A percentile compares a stretch with the other conserved stretches of the same genome.
phyloP scores from a whole-genome alignment of 2,329 filamentous ascomycete species.

The Pseudogymnoascus sp. region DNA sequence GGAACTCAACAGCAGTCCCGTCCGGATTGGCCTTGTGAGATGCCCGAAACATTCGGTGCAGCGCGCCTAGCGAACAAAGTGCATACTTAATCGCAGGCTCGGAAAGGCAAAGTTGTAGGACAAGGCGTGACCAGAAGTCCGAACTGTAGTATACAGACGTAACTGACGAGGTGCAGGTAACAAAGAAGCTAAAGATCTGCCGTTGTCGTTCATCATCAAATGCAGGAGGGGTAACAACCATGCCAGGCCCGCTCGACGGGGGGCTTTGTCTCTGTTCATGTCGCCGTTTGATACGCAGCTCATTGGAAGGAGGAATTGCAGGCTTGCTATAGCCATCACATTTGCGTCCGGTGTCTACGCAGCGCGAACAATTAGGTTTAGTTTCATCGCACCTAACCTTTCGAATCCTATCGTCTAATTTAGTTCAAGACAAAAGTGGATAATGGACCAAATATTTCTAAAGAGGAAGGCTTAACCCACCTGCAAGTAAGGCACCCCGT shows the following conservation, averaged over 20 bases:
- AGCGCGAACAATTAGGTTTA: constrained; percentile 26
- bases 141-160: constrained; percentile 1
- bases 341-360: constrained; percentile 25
- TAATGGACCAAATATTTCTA: neutral
- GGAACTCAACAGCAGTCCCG: neutral
- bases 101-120: constrained; percentile 17
- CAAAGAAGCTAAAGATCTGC: constrained; percentile 17
- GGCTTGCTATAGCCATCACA: constrained; percentile 26
- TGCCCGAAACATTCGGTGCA: constrained; percentile 13
- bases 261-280: neutral
- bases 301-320: neutral
- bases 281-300: neutral
- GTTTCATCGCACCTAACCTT: constrained; percentile 30
- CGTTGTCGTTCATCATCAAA: constrained; percentile 5
- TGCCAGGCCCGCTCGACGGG: constrained; percentile 5
- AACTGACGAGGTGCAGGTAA: constrained; percentile 12
- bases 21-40: neutral
- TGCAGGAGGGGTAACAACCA: neutral
- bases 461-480: neutral
- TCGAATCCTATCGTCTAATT: constrained; percentile 22
- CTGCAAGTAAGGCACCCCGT: constrained; percentile 14
- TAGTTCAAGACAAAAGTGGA: constrained; percentile 4
- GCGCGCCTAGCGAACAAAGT: constrained; percentile 15
- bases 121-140: constrained; percentile 18
- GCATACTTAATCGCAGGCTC: constrained; percentile 18